Evolutionary conservation across 2,329 filamentous ascomycete genomes (phyloP).

Genomic region (Monilinia vaccinii-corymbosi): DNA sequence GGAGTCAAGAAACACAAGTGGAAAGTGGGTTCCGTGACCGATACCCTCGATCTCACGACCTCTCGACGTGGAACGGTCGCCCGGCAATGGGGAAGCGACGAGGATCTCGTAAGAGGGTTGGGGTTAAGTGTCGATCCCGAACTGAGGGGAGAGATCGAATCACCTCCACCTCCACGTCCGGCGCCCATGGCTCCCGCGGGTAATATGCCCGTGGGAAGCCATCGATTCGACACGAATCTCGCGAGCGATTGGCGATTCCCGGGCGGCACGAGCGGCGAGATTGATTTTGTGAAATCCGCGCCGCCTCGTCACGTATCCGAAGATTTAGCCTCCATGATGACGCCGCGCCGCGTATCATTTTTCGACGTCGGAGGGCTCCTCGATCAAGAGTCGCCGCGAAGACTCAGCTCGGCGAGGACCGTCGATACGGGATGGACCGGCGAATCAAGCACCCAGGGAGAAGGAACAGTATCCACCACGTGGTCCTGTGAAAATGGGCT

Average conservation of each 20-base stretch:
- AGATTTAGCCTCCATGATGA: conserved; percentile 31
- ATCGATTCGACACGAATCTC: neutral
- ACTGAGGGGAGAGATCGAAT: conserved; percentile 33
- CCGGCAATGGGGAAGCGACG: conserved; percentile 78
- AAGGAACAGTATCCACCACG: conserved; percentile 14
- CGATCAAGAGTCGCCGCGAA: conserved; percentile 36
- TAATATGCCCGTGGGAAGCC: conserved; percentile 20
- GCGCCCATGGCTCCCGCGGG: conserved; percentile 27
- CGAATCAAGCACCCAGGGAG: conserved; percentile 18
- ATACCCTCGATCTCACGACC: conserved; percentile 48
- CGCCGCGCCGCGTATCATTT: conserved; percentile 60
- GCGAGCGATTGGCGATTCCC: conserved; percentile 27
- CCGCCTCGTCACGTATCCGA: conserved; percentile 17
- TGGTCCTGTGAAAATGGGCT: conserved; percentile 25
- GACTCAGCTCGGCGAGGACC: conserved; percentile 20
- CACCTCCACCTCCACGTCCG: conserved; percentile 19
- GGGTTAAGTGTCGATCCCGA: conserved; percentile 58
- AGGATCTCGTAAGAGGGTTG: conserved; percentile 74
- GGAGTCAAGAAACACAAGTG: conserved; percentile 86
- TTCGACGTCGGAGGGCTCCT: conserved; percentile 78
- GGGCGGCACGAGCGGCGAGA: conserved; percentile 34
- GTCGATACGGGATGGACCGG: conserved; percentile 21
- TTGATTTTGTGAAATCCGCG: conserved; percentile 30
- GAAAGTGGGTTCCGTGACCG: conserved; percentile 49
- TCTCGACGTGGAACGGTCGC: conserved; percentile 39